These are phyloP conservation scores for Ceratorhiza oryzae-sativae DNA, from an alignment of 1,284 basidiomycete genomes.

Conservation along the genomic window DNA sequence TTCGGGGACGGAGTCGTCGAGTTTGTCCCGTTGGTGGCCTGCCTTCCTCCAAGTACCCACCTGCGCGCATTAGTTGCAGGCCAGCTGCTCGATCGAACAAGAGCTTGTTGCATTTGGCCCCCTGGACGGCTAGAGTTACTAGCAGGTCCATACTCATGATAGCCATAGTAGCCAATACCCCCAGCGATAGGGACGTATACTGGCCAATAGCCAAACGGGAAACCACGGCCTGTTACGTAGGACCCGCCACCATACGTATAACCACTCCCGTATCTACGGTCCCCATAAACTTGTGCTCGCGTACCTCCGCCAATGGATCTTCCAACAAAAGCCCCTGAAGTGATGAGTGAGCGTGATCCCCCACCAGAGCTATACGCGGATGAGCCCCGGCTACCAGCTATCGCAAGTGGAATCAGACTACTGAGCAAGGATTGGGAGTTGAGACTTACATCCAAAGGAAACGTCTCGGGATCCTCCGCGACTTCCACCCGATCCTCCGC, in stretches of 20 bases:
- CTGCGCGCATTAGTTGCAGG: neutral
- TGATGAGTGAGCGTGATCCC: constrained; percentile 9
- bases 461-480: constrained; percentile 14
- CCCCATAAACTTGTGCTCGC: constrained; percentile 43
- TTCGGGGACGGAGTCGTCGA: neutral
- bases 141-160: constrained; percentile 42
- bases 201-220: constrained; percentile 47
- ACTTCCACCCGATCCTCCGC: constrained; percentile 14
- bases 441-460: constrained; percentile 22
- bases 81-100: constrained; percentile 38
- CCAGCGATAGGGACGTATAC: constrained; percentile 35
- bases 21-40: constrained; percentile 5
- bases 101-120: constrained; percentile 41
- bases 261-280: constrained; percentile 44
- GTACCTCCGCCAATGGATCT: constrained; percentile 40
- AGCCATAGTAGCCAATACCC: constrained; percentile 45
- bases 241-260: constrained; percentile 43
- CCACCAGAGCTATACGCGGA: constrained; percentile 36
- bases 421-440: neutral
- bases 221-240: constrained; percentile 42
- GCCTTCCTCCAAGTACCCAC: constrained; percentile 18
- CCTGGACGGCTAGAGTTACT: constrained; percentile 44
- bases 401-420: neutral
- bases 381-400: constrained; percentile 10
- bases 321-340: constrained; percentile 40